phyloP scores from a whole-genome alignment of 2,329 filamentous ascomycete genomes.

The Nannizziopsis arthrosporioides region DNA sequence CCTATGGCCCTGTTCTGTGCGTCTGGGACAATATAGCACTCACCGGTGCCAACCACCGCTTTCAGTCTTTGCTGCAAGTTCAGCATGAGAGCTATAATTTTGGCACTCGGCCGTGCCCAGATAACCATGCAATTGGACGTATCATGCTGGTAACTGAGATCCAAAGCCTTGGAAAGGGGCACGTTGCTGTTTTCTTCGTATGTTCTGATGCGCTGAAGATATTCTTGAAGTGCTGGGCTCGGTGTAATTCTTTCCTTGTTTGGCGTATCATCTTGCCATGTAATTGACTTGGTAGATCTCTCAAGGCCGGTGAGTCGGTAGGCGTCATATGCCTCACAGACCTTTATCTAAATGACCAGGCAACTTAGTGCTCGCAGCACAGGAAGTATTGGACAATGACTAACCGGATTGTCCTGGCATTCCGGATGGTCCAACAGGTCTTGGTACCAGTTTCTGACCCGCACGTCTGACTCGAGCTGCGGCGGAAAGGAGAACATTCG shows the following conservation, averaged over 20 bases:
- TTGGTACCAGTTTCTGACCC: conserved; percentile 10
- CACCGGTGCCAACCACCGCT: conserved; percentile 6
- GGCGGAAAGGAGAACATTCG: conserved; percentile 12
- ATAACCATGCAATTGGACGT: conserved; percentile 10
- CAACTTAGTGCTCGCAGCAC: background rate
- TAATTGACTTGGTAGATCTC: conserved; percentile 3
- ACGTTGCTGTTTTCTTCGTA: background rate
- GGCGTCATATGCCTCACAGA: conserved; percentile 10
- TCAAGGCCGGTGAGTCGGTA: conserved; percentile 6
- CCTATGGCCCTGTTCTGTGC: too few relatives aligned
- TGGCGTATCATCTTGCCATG: background rate
- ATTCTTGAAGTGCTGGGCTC: conserved; percentile 7
- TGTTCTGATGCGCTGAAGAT: background rate
- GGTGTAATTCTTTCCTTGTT: conserved; percentile 6
- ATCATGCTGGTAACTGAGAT: conserved; percentile 4
- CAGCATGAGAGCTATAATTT: conserved; percentile 4
- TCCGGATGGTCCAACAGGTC: conserved; percentile 11
- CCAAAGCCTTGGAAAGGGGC: background rate
- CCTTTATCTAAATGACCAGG: background rate
- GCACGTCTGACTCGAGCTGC: conserved; percentile 6
- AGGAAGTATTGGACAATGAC: background rate
- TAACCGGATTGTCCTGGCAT: conserved; percentile 8
- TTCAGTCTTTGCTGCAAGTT: conserved; percentile 5
- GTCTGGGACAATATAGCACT: background rate
- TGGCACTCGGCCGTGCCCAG: conserved; percentile 9